A percentile compares a stretch with the other conserved stretches of the same genome.
Conservation (phyloP, 768 basidiomycete species). For the Trametes cinnabarina region DNA sequence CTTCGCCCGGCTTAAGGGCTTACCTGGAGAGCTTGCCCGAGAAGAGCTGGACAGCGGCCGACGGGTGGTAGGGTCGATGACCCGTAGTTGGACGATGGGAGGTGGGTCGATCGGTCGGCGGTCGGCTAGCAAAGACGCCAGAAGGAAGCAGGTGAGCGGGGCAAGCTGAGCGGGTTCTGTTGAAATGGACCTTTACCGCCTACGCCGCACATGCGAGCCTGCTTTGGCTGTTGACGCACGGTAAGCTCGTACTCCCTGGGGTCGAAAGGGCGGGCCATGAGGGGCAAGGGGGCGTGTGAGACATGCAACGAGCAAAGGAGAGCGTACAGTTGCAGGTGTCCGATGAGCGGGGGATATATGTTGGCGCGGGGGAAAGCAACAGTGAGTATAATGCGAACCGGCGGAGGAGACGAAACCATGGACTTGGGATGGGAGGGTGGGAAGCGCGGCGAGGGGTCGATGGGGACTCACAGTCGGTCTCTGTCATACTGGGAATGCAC, state of each 20-base stretch:
- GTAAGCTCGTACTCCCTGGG: slow-evolving; percentile 80
- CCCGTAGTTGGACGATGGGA: slow-evolving; percentile 92
- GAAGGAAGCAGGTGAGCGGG: slow-evolving; percentile 1
- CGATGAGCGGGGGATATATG: slow-evolving; percentile 21
- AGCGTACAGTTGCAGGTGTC: slow-evolving; percentile 5
- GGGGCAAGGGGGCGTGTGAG: not conserved
- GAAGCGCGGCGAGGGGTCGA: slow-evolving; percentile 9
- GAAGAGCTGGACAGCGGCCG: slow-evolving; percentile 20
- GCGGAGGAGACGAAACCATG: slow-evolving; percentile 19
- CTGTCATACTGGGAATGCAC: slow-evolving; percentile 31
- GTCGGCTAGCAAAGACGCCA: slow-evolving; percentile 58
- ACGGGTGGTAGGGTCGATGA: slow-evolving; percentile 61
- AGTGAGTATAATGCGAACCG: slow-evolving; percentile 14
- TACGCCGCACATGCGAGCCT: slow-evolving; percentile 87
- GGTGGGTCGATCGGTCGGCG: slow-evolving; percentile 96
- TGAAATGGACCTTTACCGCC: slow-evolving; percentile 64
- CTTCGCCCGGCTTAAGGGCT: slow-evolving; percentile 5
- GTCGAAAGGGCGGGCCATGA: slow-evolving; percentile 24
- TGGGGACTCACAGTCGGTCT: slow-evolving; percentile 37
- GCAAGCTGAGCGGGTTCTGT: not conserved
- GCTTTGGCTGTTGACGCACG: slow-evolving; percentile 89
- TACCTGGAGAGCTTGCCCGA: slow-evolving; percentile 28
- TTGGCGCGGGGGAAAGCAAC: slow-evolving; percentile 13
- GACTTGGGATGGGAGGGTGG: slow-evolving; percentile 19
- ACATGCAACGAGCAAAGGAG: not conserved